Evolutionary conservation across 495 filamentous ascomycete species (phyloP).

Genomic region (Hamigera avellanea): DNA sequence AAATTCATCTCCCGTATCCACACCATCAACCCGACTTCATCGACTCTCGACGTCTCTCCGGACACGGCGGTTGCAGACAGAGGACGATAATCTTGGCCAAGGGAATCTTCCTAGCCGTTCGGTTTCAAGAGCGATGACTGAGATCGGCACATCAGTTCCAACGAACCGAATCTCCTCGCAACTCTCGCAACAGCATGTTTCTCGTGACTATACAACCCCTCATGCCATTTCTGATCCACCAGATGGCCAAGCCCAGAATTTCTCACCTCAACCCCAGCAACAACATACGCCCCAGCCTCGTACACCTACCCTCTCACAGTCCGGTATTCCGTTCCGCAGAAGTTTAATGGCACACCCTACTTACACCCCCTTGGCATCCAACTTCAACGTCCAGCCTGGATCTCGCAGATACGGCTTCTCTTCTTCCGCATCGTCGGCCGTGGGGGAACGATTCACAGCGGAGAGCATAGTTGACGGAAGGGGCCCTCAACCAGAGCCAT

Average conservation of each 20-base stretch:
- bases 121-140: constrained; percentile 28
- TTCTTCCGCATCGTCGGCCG: constrained; percentile 14
- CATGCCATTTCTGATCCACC: constrained; percentile 13
- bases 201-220: constrained; percentile 28
- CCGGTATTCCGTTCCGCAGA: constrained; percentile 30
- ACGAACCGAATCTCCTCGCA: background rate
- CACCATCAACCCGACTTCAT: constrained; percentile 23
- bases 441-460: constrained; percentile 5
- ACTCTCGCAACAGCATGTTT: constrained; percentile 2
- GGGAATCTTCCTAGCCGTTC: constrained; percentile 17
- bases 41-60: constrained; percentile 29
- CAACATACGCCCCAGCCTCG: constrained; percentile 17
- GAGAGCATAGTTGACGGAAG: constrained; percentile 10
- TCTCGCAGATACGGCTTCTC: constrained; percentile 34
- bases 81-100: constrained; percentile 20
- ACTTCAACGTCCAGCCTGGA: constrained; percentile 33
- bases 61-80: constrained; percentile 18
- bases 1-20: constrained; percentile 13
- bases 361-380: constrained; percentile 30
- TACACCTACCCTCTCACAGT: constrained; percentile 26
- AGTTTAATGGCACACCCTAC: constrained; percentile 27
- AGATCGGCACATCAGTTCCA: constrained; percentile 19
- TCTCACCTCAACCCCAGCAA: constrained; percentile 11
- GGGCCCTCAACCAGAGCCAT: constrained; percentile 12
- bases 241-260: constrained; percentile 5